These are phyloP conservation scores for Pichiaceae sp. DNA, from an alignment of 1,139 yeast genomes.

Conservation along the genomic window DNA sequence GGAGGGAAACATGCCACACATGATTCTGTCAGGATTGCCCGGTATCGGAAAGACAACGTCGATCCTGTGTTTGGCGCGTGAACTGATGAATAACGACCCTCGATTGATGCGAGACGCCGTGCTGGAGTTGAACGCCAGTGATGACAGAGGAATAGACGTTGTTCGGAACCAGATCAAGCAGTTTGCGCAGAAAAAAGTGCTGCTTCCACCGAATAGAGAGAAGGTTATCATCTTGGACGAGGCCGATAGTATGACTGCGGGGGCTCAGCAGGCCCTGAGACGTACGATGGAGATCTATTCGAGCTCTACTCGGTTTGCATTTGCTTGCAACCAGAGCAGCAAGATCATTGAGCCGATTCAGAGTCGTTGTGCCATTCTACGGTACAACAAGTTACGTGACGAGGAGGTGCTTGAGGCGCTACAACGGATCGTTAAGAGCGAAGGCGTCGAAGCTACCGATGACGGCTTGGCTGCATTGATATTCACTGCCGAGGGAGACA, in stretches of 20 bases:
- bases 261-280: constrained; percentile 95
- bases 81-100: constrained; percentile 57
- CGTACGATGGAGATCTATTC: constrained; percentile 97
- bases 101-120: constrained; percentile 64
- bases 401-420: constrained; percentile 77
- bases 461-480: constrained; percentile 91
- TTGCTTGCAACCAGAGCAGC: constrained; percentile 91
- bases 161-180: constrained; percentile 89
- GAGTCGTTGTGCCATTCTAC: constrained; percentile 89
- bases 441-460: constrained; percentile 69
- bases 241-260: constrained; percentile 98
- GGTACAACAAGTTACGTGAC: constrained; percentile 75
- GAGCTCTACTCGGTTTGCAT: constrained; percentile 90
- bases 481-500: constrained; percentile 97
- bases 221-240: constrained; percentile 89
- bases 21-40: constrained; percentile 89
- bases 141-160: constrained; percentile 93
- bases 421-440: constrained; percentile 61
- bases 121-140: constrained; percentile 89
- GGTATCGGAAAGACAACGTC: constrained; percentile 98
- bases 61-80: constrained; percentile 81
- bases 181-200: constrained; percentile 89
- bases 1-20: constrained; percentile 96
- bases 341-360: constrained; percentile 96
- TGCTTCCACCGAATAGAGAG: constrained; percentile 65